A percentile compares a stretch with the other conserved stretches of the same genome.
Evolutionary conservation across 495 filamentous ascomycete species (phyloP).

Genomic region (Amphirosellinia nigrospora): DNA sequence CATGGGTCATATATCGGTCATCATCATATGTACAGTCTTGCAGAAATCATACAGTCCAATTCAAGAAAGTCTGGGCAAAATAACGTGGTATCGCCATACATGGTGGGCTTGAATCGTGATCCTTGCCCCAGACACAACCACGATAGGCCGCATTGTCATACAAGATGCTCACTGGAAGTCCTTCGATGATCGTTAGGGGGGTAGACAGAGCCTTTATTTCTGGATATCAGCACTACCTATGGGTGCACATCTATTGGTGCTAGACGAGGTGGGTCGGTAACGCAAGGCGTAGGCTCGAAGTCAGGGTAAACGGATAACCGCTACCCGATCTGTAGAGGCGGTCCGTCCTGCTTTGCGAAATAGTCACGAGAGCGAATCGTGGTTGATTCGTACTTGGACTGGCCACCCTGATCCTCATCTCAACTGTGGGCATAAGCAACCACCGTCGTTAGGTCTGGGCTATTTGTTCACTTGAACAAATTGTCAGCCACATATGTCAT

Average conservation of each 20-base stretch:
- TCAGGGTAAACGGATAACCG: background rate
- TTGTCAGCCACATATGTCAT: constrained; percentile 18
- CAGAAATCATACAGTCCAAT: background rate
- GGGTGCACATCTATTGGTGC: constrained; percentile 21
- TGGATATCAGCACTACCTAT: constrained; percentile 38
- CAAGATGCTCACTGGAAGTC: background rate
- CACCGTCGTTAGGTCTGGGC: constrained; percentile 8
- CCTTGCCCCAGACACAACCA: background rate
- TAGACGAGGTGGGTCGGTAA: constrained; percentile 22
- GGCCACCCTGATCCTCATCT: constrained; percentile 30
- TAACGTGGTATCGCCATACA: background rate
- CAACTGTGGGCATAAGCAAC: constrained; percentile 17
- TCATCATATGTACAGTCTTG: background rate
- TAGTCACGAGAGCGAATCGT: constrained; percentile 13
- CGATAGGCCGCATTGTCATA: background rate
- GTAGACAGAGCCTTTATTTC: constrained; percentile 36
- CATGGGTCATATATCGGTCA: background rate
- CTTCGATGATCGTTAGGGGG: constrained; percentile 3
- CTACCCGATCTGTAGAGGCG: background rate
- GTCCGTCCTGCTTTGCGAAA: background rate
- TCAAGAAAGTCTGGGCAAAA: background rate
- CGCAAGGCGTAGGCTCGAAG: constrained; percentile 22
- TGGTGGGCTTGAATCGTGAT: background rate
- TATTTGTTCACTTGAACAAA: constrained; percentile 30
- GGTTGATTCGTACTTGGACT: constrained; percentile 21